Conservation (phyloP, 73 alveolate species). For the Paramecium octaurelia region DNA sequence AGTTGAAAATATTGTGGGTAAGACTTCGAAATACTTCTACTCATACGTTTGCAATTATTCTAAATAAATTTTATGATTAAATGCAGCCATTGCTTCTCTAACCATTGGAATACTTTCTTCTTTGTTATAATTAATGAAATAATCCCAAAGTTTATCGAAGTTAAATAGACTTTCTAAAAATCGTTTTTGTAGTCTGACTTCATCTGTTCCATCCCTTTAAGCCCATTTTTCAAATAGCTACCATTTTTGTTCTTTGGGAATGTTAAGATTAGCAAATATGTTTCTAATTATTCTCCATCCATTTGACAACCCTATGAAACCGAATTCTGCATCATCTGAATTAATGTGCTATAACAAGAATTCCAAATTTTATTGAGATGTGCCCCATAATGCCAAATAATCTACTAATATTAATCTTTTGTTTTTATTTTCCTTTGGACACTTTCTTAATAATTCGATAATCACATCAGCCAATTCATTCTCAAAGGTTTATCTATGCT, state of each 20-base stretch:
- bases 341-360: background rate
- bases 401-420: background rate
- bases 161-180: background rate
- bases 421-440: constrained; percentile 35
- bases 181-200: background rate
- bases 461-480: background rate
- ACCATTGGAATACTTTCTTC: constrained; percentile 27
- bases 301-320: background rate
- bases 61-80: background rate
- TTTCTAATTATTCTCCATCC: constrained; percentile 27
- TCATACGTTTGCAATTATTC: background rate
- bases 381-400: constrained; percentile 11
- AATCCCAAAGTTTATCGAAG: background rate
- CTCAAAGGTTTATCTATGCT: background rate
- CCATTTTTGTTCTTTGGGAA: background rate
- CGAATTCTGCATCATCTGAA: background rate
- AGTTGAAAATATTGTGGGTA: background rate
- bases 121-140: constrained; percentile 16
- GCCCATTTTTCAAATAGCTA: constrained; percentile 18
- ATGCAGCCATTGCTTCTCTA: background rate
- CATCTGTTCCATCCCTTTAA: constrained; percentile 30
- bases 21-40: background rate
- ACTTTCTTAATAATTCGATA: background rate
- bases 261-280: constrained; percentile 1
- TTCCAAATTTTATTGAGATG: background rate